A percentile compares a stretch with the other conserved stretches of the same genome.
Conservation (phyloP, 2,329 filamentous ascomycete species). For the Fusarium staphyleae region DNA sequence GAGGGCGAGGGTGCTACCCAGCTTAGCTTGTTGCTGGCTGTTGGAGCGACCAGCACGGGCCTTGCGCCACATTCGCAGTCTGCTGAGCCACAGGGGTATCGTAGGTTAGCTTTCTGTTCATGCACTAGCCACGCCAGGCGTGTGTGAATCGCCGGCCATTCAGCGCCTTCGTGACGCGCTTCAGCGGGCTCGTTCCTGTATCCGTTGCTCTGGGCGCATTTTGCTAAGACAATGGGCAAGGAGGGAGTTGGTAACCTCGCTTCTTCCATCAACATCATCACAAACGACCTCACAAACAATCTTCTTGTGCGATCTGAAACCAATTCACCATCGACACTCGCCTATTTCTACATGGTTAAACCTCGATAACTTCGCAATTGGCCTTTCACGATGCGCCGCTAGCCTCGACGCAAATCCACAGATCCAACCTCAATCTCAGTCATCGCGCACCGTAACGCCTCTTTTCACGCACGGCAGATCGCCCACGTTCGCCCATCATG, state of each 20-base stretch:
- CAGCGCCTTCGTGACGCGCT: conserved; percentile 39
- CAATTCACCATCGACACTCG: conserved; percentile 13
- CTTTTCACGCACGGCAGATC: conserved; percentile 1
- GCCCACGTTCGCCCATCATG: conserved; percentile 40
- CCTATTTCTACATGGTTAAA: conserved; percentile 21
- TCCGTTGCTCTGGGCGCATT: conserved; percentile 32
- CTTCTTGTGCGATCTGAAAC: conserved; percentile 18
- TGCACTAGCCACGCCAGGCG: conserved; percentile 27
- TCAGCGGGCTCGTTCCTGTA: conserved; percentile 29
- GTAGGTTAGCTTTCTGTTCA: not conserved
- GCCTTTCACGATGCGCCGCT: conserved; percentile 35
- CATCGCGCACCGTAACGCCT: conserved; percentile 6
- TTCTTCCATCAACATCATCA: conserved; percentile 20
- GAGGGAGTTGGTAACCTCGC: conserved; percentile 33
- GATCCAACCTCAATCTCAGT: conserved; percentile 5
- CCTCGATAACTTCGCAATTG: conserved; percentile 14
- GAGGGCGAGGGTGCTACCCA: conserved; percentile 24
- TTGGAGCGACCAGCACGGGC: conserved; percentile 35
- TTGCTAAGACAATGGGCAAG: conserved; percentile 22
- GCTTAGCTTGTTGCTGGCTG: conserved; percentile 29
- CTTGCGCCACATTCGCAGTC: conserved; percentile 7
- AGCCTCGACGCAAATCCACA: conserved; percentile 16
- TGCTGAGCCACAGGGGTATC: conserved; percentile 16
- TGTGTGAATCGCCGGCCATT: conserved; percentile 23
- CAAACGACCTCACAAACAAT: conserved; percentile 26